These are phyloP conservation scores for Fusarium praegraminearum DNA, from an alignment of 2,329 filamentous ascomycete species.

Conservation along the genomic window DNA sequence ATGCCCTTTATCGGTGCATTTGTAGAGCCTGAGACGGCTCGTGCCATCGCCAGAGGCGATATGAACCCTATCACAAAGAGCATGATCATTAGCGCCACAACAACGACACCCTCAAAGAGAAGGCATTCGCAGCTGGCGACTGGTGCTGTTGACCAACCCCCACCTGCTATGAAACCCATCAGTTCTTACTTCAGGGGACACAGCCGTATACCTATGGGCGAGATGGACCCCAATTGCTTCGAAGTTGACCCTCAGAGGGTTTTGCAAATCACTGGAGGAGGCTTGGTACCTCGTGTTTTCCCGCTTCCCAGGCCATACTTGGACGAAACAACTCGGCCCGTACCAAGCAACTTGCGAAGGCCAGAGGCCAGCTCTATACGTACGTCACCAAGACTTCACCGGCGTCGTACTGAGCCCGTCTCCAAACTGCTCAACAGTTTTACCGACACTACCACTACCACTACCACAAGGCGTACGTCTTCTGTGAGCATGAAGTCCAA, in stretches of 20 bases:
- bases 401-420: conserved; percentile 66
- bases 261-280: conserved; percentile 62
- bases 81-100: conserved; percentile 58
- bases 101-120: conserved; percentile 57
- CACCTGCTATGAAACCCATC: conserved; percentile 62
- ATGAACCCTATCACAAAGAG: conserved; percentile 91
- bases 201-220: conserved; percentile 67
- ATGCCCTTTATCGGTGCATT: conserved; percentile 85
- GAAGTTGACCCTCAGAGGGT: conserved; percentile 63
- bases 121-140: conserved; percentile 55
- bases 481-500: conserved; percentile 25
- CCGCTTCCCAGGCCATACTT: conserved; percentile 70
- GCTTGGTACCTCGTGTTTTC: conserved; percentile 66
- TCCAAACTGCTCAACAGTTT: conserved; percentile 56
- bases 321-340: conserved; percentile 50
- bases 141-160: conserved; percentile 42
- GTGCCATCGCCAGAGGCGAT: conserved; percentile 82
- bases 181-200: conserved; percentile 65
- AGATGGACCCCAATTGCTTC: conserved; percentile 73
- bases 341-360: conserved; percentile 23
- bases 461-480: conserved; percentile 30
- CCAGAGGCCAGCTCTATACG: conserved; percentile 40
- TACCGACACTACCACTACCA: conserved; percentile 40
- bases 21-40: conserved; percentile 76
- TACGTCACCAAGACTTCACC: conserved; percentile 57